A percentile compares a stretch with the other conserved stretches of the same genome.
These are phyloP conservation scores for Phaeophleospora eucalypticola DNA, from an alignment of 2,329 filamentous ascomycete genomes.

Conservation along the genomic window DNA sequence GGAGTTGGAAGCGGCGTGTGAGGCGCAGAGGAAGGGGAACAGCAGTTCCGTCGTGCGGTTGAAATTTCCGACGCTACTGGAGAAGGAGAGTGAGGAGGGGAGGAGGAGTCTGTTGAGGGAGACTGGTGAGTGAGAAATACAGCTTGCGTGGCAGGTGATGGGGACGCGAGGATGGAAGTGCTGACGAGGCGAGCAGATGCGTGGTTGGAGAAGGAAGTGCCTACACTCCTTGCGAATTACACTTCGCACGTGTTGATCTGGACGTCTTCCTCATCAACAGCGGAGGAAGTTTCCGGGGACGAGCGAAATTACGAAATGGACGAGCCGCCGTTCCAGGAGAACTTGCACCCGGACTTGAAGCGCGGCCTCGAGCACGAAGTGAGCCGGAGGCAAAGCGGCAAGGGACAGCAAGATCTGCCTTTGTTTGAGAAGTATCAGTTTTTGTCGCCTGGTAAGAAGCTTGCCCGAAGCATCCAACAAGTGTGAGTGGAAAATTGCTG, in stretches of 20 bases:
- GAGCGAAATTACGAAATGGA: slow-evolving; percentile 58
- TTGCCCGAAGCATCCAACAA: background rate
- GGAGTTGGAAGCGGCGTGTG: slow-evolving; percentile 44
- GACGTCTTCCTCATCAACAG: slow-evolving; percentile 1
- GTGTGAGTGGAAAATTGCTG: background rate
- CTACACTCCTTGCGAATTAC: slow-evolving; percentile 4
- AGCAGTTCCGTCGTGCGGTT: background rate
- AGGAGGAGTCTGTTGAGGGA: slow-evolving; percentile 1
- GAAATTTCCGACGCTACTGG: slow-evolving; percentile 6
- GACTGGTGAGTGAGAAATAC: slow-evolving; percentile 3
- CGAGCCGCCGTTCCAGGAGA: slow-evolving; percentile 56
- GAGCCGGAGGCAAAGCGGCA: slow-evolving; percentile 31
- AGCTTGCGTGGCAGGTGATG: too few species aligned
- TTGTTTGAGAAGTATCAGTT: slow-evolving; percentile 94
- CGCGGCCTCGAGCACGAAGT: slow-evolving; percentile 50
- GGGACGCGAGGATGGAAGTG: background rate
- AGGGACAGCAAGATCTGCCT: slow-evolving; percentile 40
- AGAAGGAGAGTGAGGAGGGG: background rate
- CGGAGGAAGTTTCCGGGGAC: slow-evolving; percentile 2
- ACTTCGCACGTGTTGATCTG: slow-evolving; percentile 16
- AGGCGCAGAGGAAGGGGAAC: slow-evolving; percentile 2
- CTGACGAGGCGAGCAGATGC: slow-evolving; percentile 1
- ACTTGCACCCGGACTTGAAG: slow-evolving; percentile 69
- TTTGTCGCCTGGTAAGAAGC: slow-evolving; percentile 71
- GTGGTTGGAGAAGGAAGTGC: background rate